Percentiles rank a stretch among this genome's conserved stretches.
Evolutionary conservation across 768 basidiomycete species (phyloP).

Genomic region (Suillus occidentalis): DNA sequence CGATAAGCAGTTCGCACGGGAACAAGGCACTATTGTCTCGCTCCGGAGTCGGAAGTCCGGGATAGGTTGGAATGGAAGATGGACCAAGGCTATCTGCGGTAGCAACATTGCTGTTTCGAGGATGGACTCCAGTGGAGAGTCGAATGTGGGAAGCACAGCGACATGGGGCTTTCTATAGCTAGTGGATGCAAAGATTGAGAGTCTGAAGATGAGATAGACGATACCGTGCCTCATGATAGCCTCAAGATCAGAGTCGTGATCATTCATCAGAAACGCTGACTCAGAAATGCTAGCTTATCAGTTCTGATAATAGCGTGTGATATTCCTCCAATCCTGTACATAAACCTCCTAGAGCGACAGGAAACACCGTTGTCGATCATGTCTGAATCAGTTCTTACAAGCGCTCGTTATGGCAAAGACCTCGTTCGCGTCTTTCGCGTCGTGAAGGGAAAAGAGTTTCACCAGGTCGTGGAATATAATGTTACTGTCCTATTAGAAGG

Average conservation of each 20-base stretch:
- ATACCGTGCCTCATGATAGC: neutral
- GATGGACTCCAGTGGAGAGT: neutral
- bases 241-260: too few relatives aligned
- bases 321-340: too few relatives aligned
- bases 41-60: neutral
- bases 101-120: too few relatives aligned
- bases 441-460: slow-evolving; percentile 66
- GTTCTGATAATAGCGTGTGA: neutral
- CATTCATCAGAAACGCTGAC: neutral
- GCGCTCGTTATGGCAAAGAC: slow-evolving; percentile 85
- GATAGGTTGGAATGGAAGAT: neutral
- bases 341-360: too few relatives aligned
- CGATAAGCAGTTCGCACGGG: neutral
- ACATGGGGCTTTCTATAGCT: neutral
- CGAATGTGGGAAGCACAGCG: neutral
- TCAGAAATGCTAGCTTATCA: neutral
- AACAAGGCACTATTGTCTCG: neutral
- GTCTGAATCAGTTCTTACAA: slow-evolving; percentile 33
- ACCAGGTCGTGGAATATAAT: slow-evolving; percentile 83
- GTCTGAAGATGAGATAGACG: neutral
- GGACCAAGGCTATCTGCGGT: neutral
- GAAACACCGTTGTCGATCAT: neutral
- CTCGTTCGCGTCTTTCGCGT: slow-evolving; percentile 84
- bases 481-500: slow-evolving; percentile 83
- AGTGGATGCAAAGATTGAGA: neutral